Percentiles rank a stretch among this genome's conserved stretches.
Evolutionary conservation across 305 asterid species (phyloP).

Genomic region (Solanum chacoense): DNA sequence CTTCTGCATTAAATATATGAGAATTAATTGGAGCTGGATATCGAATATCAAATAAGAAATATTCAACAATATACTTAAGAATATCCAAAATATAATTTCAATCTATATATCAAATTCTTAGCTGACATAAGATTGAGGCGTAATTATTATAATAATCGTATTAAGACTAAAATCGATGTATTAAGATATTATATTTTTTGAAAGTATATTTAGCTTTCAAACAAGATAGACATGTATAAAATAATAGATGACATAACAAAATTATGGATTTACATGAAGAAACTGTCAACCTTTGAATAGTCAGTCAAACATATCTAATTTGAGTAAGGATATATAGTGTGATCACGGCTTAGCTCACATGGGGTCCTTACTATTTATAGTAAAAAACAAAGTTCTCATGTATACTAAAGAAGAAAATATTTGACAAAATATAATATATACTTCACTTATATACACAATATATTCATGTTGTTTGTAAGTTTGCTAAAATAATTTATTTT

Average conservation of each 20-base stretch:
- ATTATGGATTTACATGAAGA: not conserved
- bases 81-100: not conserved
- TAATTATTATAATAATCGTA: not conserved
- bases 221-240: not conserved
- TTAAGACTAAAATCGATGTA: not conserved
- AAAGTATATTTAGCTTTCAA: not conserved
- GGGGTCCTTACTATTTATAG: not conserved
- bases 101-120: not conserved
- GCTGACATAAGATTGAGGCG: not conserved
- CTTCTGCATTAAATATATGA: not conserved
- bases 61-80: not conserved
- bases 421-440: not conserved
- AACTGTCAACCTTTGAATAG: not conserved
- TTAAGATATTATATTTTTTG: not conserved
- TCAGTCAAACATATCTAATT: not conserved
- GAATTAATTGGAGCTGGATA: not conserved
- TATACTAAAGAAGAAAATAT: not conserved
- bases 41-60: not conserved
- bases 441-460: not conserved
- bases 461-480: not conserved
- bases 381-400: not conserved
- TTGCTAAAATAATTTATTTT: not conserved
- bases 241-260: not conserved
- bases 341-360: not conserved
- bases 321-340: not conserved